Conservation (phyloP, 805 yeast species). For the Tetrapisispora nanseiensis region DNA sequence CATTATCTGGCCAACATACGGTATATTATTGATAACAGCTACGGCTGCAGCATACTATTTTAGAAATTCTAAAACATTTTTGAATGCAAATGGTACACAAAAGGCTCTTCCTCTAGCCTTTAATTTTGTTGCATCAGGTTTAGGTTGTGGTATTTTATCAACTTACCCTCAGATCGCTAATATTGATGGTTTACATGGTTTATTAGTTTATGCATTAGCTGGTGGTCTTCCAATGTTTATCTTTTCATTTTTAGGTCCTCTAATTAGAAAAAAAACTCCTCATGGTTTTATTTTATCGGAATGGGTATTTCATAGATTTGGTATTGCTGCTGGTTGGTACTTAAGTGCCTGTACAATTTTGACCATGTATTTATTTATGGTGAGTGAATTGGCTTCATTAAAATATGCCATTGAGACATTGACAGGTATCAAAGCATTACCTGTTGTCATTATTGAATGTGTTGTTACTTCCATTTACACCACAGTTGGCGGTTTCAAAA, state of each 20-base stretch:
- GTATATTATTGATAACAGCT: conserved; percentile 45
- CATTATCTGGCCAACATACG: conserved; percentile 52
- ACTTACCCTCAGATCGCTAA: conserved; percentile 85
- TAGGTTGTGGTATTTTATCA: conserved; percentile 83
- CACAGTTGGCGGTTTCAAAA: conserved; percentile 78
- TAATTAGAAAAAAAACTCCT: conserved; percentile 69
- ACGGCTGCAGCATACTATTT: conserved; percentile 50
- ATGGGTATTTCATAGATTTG: conserved; percentile 85
- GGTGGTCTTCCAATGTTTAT: conserved; percentile 79
- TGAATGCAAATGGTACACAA: conserved; percentile 75
- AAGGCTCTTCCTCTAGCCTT: conserved; percentile 71
- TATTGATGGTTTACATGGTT: conserved; percentile 76
- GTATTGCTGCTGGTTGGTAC: conserved; percentile 60
- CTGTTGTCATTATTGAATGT: conserved; percentile 77
- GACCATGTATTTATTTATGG: conserved; percentile 79
- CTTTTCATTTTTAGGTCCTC: conserved; percentile 78
- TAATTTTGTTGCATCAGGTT: conserved; percentile 86
- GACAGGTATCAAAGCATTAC: conserved; percentile 70
- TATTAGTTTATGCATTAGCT: conserved; percentile 65
- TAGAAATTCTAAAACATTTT: conserved; percentile 44
- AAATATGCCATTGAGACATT: conserved; percentile 66
- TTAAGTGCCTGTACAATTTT: conserved; percentile 73
- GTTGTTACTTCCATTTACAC: conserved; percentile 83
- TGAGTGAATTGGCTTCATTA: conserved; percentile 76
- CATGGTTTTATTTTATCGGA: conserved; percentile 87